phyloP scores from a whole-genome alignment of 2,329 filamentous ascomycete genomes.

The Phaeophleospora eucalypticola region DNA sequence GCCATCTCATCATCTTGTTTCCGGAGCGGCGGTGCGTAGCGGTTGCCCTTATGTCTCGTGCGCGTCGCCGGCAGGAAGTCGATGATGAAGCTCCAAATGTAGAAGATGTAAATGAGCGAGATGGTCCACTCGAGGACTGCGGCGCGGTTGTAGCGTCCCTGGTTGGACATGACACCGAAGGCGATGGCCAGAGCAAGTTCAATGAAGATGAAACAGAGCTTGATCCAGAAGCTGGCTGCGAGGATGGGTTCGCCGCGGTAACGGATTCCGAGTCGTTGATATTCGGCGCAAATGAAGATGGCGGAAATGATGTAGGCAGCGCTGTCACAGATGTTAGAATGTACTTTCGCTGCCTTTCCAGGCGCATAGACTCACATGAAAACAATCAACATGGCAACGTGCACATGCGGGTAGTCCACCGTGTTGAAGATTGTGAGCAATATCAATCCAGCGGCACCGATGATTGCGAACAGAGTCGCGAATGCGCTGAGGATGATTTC shows the following conservation, averaged over 20 bases:
- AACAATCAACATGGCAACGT: constrained; percentile 71
- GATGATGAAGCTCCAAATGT: constrained; percentile 73
- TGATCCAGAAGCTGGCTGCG: constrained; percentile 77
- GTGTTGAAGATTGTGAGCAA: constrained; percentile 84
- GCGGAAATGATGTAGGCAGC: constrained; percentile 79
- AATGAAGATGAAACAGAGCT: constrained; percentile 76
- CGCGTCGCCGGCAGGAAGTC: constrained; percentile 77
- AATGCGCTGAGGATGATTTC: constrained; percentile 61
- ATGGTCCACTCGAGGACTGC: constrained; percentile 79
- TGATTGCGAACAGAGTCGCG: constrained; percentile 64
- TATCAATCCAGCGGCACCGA: constrained; percentile 76
- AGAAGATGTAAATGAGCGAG: constrained; percentile 81
- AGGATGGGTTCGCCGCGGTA: constrained; percentile 73
- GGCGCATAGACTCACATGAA: constrained; percentile 59
- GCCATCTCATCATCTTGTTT: constrained; percentile 28
- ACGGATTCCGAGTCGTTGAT: constrained; percentile 76
- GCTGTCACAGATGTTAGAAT: no score
- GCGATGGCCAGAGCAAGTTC: constrained; percentile 69
- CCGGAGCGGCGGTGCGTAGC: constrained; percentile 32
- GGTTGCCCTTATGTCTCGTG: constrained; percentile 48
- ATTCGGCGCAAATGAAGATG: constrained; percentile 85
- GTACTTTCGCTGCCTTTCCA: no score
- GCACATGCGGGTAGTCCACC: constrained; percentile 59
- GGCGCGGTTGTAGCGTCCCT: constrained; percentile 55
- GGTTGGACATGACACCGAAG: constrained; percentile 54